Base-by-base conservation (phyloP, 2,329 filamentous ascomycete genomes). In the Penicillium sp. region DNA sequence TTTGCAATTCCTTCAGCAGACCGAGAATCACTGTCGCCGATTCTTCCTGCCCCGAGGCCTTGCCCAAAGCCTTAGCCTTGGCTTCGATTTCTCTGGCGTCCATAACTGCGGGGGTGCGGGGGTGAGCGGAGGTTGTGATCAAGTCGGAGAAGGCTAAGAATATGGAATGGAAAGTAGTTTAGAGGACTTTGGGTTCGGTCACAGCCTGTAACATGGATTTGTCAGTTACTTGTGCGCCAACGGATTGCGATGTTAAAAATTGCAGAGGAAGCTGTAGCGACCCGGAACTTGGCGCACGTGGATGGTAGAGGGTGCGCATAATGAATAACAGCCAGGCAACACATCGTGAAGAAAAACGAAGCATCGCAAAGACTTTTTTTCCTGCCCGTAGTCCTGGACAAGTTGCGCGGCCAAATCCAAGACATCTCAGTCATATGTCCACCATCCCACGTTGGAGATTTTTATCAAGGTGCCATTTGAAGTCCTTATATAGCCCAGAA, bases 51-150 rank as follows among this genome's bases (percentile, higher is more conserved):
- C 82, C 80, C 44, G 90, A 82, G 24, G 91, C 90, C 79, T 96
- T 96, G 67, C 84, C 85, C 70, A 98, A 84, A 70, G 88, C 86
- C 77, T 90, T 89, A 69, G 91, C 86, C 75, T 87, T 87, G 68
- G 87, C 79, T 68, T 88, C 85, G 54, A 97, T 89, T 71, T 93
- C 90, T 76, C 91, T 90, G 70, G 87, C 84, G 68, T 96, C 89
- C 89, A 96, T 91, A 54, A 67, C 59, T 63, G 66, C 61, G 39
- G 54, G 59, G 49, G 29, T 29, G 39, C 27, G 53, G 29, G 9
- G 47, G 44, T 39, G 14, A 19, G 26, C 16, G 41, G 22, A 19
- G 19, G 13, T 11, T 16, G n/a, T 3, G 5, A 14, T 48, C 24
- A 19, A 48, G 13, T 22, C 33, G 44, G 41, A 35, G 24, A 31